Evolutionary conservation across 2,329 filamentous ascomycete genomes (phyloP).

Genomic region (Allantophomopsis cytisporea): DNA sequence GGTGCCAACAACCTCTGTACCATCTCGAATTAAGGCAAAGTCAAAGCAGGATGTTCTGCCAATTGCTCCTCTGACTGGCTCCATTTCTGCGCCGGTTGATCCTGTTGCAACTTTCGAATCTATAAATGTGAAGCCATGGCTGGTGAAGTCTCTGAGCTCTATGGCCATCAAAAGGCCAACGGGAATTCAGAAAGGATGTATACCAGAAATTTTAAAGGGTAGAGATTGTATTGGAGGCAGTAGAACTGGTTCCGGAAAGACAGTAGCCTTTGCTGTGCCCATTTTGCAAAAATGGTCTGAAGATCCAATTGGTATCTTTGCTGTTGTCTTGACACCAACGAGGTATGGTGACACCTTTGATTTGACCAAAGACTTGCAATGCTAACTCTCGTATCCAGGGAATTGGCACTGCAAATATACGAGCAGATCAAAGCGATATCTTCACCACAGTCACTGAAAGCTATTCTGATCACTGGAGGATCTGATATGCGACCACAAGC

Average conservation of each 20-base stretch:
- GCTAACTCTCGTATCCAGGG: conserved; percentile 30
- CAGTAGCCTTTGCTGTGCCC: conserved; percentile 86
- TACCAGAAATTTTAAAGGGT: conserved; percentile 83
- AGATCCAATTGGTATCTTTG: conserved; percentile 86
- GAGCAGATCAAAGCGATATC: conserved; percentile 94
- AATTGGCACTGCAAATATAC: conserved; percentile 89
- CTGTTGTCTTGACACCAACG: conserved; percentile 77
- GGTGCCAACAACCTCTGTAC: conserved; percentile 10
- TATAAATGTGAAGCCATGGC: conserved; percentile 70
- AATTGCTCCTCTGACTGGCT: conserved; percentile 4
- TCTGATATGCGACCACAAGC: conserved; percentile 88
- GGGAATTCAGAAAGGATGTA: conserved; percentile 83
- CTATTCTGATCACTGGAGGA: conserved; percentile 81
- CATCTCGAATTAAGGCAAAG: conserved; percentile 15
- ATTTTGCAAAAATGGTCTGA: conserved; percentile 89
- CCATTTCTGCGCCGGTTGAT: conserved; percentile 37
- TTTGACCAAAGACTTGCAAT: background rate
- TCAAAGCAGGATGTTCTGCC: background rate
- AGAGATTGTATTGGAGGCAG: conserved; percentile 92
- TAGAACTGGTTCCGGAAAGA: conserved; percentile 93
- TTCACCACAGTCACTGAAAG: conserved; percentile 74
- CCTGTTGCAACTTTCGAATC: conserved; percentile 54
- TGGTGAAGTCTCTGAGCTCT: conserved; percentile 62
- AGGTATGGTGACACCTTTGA: conserved; percentile 30
- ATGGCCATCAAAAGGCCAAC: conserved; percentile 84